Evolutionary conservation across 1,139 yeast species (phyloP).

Genomic region (Debaryomyces singareniensis): DNA sequence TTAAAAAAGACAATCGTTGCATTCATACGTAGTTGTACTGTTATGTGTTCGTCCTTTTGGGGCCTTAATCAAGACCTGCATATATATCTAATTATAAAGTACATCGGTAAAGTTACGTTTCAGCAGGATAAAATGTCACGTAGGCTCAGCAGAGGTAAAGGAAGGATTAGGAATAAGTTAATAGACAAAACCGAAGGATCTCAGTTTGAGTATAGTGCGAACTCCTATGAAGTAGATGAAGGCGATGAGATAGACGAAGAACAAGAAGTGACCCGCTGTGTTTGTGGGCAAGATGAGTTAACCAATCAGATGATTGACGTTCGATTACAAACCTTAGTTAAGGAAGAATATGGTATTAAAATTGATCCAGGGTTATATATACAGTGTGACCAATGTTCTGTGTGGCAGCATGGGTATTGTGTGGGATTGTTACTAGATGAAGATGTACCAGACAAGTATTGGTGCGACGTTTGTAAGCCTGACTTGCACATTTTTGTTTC

Average conservation of each 20-base stretch:
- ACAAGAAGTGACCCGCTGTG: constrained; percentile 82
- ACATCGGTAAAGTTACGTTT: too few species aligned
- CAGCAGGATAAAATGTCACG: too few species aligned
- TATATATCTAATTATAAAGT: too few species aligned
- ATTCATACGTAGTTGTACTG: too few species aligned
- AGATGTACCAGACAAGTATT: constrained; percentile 83
- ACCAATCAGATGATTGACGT: constrained; percentile 28
- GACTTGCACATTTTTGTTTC: constrained; percentile 57
- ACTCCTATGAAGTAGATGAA: constrained; percentile 18
- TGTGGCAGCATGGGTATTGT: constrained; percentile 97
- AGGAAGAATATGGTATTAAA: constrained; percentile 50
- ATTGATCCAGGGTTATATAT: constrained; percentile 75
- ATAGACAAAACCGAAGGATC: constrained; percentile 8
- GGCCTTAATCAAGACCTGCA: too few species aligned
- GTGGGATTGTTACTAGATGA: constrained; percentile 73
- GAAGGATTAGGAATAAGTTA: too few species aligned
- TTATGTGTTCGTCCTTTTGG: too few species aligned
- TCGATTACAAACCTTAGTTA: constrained; percentile 40
- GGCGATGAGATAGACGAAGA: constrained; percentile 36
- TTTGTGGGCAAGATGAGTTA: constrained; percentile 75
- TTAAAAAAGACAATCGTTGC: too few species aligned
- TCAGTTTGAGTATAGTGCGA: constrained; percentile 15
- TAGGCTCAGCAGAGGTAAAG: too few species aligned
- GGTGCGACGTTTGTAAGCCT: constrained; percentile 89
- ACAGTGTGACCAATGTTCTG: constrained; percentile 88